Percentiles rank a stretch among this genome's conserved stretches.
These are phyloP conservation scores for Botrytis tulipae DNA, from an alignment of 2,329 filamentous ascomycete species.

Conservation along the genomic window DNA sequence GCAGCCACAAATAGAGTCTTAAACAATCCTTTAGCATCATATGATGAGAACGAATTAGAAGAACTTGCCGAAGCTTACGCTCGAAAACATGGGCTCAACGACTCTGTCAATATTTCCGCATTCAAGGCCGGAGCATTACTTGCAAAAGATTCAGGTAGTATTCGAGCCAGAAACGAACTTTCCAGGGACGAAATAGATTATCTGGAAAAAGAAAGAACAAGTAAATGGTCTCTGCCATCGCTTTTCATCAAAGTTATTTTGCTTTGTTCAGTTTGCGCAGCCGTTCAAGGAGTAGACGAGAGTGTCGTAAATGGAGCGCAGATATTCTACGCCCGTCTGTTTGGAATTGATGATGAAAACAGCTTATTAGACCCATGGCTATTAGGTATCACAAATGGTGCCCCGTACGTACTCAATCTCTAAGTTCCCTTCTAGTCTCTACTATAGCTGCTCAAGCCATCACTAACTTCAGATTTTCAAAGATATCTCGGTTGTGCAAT, in stretches of 20 bases:
- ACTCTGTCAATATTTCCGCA: constrained; percentile 55
- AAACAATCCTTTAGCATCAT: not conserved
- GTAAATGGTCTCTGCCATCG: constrained; percentile 67
- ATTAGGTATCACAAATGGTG: constrained; percentile 59
- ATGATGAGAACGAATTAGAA: not conserved
- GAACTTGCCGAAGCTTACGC: constrained; percentile 51
- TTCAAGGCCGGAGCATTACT: constrained; percentile 60
- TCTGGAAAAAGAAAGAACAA: constrained; percentile 58
- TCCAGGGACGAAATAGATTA: constrained; percentile 56
- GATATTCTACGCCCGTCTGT: constrained; percentile 60
- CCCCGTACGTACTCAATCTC: constrained; percentile 40
- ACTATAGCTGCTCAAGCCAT: not conserved
- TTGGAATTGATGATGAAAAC: constrained; percentile 55
- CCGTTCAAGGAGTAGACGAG: constrained; percentile 70
- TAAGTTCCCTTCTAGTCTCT: not conserved
- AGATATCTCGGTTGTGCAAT: constrained; percentile 64
- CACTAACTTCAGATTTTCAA: not conserved
- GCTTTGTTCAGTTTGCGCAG: constrained; percentile 65
- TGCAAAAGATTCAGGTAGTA: constrained; percentile 45
- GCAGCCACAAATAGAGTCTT: not conserved
- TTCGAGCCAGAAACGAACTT: constrained; percentile 47
- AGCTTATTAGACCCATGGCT: constrained; percentile 52
- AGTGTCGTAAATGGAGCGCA: constrained; percentile 69
- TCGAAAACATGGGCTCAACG: constrained; percentile 51
- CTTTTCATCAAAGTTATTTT: constrained; percentile 52